Percentiles rank a stretch among this genome's conserved stretches.
Evolutionary conservation across 2,329 filamentous ascomycete genomes (phyloP).

Genomic region (Alternaria metachromatica): DNA sequence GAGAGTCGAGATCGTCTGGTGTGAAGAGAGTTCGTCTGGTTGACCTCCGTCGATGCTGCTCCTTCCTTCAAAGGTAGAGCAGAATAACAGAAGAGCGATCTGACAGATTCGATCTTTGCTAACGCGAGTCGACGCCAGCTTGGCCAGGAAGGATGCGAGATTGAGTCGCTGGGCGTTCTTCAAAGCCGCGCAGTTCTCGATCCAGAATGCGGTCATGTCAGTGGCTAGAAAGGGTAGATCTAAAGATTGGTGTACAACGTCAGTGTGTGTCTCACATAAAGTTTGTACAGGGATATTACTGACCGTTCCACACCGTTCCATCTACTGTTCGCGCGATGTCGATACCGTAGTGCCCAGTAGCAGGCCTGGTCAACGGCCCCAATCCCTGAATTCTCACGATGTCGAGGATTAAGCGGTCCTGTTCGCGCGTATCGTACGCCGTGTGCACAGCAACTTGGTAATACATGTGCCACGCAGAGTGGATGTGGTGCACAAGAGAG

Average conservation of each 20-base stretch:
- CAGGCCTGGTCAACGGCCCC: constrained; percentile 13
- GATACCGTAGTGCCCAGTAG: constrained; percentile 12
- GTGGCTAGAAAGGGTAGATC: constrained; percentile 14
- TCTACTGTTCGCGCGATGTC: constrained; percentile 15
- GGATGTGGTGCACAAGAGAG: constrained; percentile 3
- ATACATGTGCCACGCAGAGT: constrained; percentile 15
- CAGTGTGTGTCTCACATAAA: background rate
- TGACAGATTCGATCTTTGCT: background rate
- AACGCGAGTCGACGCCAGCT: constrained; percentile 6
- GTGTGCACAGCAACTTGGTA: background rate
- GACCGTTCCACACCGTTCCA: constrained; percentile 16
- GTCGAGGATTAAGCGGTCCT: constrained; percentile 14
- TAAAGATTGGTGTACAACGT: background rate
- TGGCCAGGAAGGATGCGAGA: constrained; percentile 13
- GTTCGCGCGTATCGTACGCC: constrained; percentile 9
- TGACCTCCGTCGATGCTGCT: background rate
- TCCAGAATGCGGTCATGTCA: constrained; percentile 15
- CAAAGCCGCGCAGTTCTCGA: constrained; percentile 10
- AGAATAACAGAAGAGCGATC: background rate
- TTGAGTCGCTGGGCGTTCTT: constrained; percentile 9
- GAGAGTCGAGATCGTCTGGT: background rate
- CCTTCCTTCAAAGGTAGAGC: background rate
- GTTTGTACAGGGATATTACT: background rate
- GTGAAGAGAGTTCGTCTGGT: background rate
- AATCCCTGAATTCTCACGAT: constrained; percentile 12